Evolutionary conservation across 495 filamentous ascomycete genomes (phyloP).

Genomic region (Penicillium verhagenii): DNA sequence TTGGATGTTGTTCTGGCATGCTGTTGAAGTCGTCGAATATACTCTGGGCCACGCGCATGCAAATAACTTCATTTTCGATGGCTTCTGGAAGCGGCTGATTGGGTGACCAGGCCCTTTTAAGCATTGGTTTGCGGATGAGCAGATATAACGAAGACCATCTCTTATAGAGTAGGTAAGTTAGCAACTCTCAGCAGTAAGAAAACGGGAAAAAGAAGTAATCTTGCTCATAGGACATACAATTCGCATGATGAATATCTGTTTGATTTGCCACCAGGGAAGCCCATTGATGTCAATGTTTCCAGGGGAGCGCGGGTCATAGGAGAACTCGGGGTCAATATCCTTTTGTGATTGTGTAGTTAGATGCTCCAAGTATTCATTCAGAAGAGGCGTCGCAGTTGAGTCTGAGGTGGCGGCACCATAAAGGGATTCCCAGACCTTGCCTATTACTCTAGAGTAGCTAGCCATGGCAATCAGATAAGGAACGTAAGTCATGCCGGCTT

Average conservation of each 20-base stretch:
- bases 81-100: conserved; percentile 5
- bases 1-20: conserved; percentile 23
- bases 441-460: conserved; percentile 23
- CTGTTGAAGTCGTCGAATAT: conserved; percentile 23
- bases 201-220: background rate
- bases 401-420: conserved; percentile 21
- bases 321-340: conserved; percentile 16
- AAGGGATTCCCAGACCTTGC: conserved; percentile 29
- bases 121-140: conserved; percentile 25
- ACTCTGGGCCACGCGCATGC: conserved; percentile 19
- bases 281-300: background rate
- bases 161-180: conserved; percentile 8
- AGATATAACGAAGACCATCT: conserved; percentile 29
- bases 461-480: conserved; percentile 25
- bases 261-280: conserved; percentile 21
- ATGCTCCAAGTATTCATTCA: conserved; percentile 24
- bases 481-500: background rate
- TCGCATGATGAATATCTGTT: conserved; percentile 26
- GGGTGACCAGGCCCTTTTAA: conserved; percentile 3
- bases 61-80: conserved; percentile 23
- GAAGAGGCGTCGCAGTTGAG: conserved; percentile 10
- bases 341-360: conserved; percentile 20
- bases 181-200: too few species aligned
- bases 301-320: conserved; percentile 8
- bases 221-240: conserved; percentile 15